Evolutionary conservation across 192 early-diverging fungal genomes (phyloP), one percentile per base, ranked within the genome.

Genomic region (Linnemannia elongata): DNA sequence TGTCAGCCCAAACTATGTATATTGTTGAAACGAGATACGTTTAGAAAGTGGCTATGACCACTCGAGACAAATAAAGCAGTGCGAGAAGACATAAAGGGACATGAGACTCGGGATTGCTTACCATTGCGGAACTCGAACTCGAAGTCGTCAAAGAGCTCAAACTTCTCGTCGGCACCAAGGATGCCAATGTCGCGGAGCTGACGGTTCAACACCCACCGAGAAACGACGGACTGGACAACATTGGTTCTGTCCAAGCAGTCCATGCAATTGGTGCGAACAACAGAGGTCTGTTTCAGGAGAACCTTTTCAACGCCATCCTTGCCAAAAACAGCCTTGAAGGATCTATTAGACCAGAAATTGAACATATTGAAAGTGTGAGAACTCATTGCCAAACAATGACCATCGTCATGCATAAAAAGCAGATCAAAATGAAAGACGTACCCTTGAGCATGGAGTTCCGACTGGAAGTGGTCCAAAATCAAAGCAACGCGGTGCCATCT

Each of bases 181-280:
- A 97, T 90, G 49, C 91, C 92, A 15, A 94, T 76, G 27, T 94
- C 92, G 10, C 92, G 90, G 38, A 99, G 90, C 90, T 98, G 96
- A 69, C 87, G 78, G 49, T 92, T 92, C 71, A 99, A 90, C 2
- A 95, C 86, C 68, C 86, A 89, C 38, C 94, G 92, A 18, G 97
- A 97, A 42, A 99, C 88, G 45, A 97, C 95, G 36, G 95, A 96
- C 85, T 99, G 99, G 27, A 99, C 97, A 35, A 99, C 98, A 83
- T 99, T 99, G 41, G 99, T 99, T 80, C 99, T 95, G 85, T 99
- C 99, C 47, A 99, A 89, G 87, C 99, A 99, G 90, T 99, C 99
- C 96, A 99, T 98, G 89, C 99, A 99, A 88, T 99, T 99, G 4
- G 98, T 95, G 70, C 99, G 95, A 45, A 97, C 90, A 20, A 98